Conservation (phyloP, 2,329 filamentous ascomycete genomes). For the Neofusicoccum parvum region DNA sequence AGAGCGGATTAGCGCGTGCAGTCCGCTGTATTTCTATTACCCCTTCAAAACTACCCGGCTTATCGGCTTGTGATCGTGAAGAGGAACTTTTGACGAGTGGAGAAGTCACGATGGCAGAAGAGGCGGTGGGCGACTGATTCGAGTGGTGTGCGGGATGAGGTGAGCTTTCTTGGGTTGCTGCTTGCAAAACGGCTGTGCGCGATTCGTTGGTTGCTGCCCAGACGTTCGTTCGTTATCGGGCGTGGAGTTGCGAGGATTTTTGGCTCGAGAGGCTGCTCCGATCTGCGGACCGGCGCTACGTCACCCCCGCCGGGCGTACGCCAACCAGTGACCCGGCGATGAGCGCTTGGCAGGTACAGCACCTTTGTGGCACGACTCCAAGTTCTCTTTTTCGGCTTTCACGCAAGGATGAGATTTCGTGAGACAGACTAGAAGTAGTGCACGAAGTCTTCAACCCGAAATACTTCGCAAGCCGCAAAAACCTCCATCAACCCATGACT, state of each 20-base stretch:
- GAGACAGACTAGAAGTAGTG: too few relatives aligned
- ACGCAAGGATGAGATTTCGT: neutral
- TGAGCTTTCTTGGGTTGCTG: neutral
- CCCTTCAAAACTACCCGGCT: slow-evolving; percentile 20
- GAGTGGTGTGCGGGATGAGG: neutral
- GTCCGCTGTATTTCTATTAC: slow-evolving; percentile 20
- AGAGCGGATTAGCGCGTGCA: slow-evolving; percentile 1
- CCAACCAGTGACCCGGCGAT: neutral
- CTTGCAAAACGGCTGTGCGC: neutral
- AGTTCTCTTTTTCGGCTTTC: too few relatives aligned
- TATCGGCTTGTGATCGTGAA: slow-evolving; percentile 14
- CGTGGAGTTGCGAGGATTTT: slow-evolving; percentile 3
- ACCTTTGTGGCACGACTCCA: neutral
- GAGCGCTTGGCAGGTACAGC: neutral
- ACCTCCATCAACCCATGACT: neutral
- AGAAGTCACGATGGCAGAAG: slow-evolving; percentile 1
- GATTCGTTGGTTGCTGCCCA: neutral
- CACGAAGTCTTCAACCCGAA: neutral
- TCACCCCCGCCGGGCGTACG: neutral
- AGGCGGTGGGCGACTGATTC: neutral
- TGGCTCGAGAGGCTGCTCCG: slow-evolving; percentile 2
- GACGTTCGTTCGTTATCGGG: neutral
- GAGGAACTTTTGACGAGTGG: slow-evolving; percentile 17
- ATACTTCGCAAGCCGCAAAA: neutral
- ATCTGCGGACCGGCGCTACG: neutral